phyloP scores from a whole-genome alignment of 805 yeast species.

The Groenewaldozyma tartarivorans region DNA sequence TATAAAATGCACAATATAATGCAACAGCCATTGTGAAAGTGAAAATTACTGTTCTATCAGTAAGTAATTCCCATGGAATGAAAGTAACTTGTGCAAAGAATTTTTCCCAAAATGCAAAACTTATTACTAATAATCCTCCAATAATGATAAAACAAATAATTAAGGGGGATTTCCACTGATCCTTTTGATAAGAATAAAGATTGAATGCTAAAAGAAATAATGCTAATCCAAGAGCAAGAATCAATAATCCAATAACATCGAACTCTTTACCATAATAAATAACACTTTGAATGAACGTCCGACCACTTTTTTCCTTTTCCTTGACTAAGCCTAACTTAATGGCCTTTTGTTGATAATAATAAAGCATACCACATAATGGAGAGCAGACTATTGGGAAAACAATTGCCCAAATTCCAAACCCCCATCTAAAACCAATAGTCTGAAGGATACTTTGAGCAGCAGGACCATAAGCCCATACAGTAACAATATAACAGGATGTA shows the following conservation, averaged over 20 bases:
- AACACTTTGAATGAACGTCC: conserved; percentile 16
- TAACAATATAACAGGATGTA: too few relatives aligned
- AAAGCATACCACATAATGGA: too few relatives aligned
- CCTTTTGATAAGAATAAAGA: conserved; percentile 24
- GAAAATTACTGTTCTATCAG: conserved; percentile 56
- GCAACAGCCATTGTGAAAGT: conserved; percentile 36
- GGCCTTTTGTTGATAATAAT: conserved; percentile 24
- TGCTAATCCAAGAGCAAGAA: conserved; percentile 22
- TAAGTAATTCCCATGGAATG: conserved; percentile 43
- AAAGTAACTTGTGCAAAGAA: conserved; percentile 45
- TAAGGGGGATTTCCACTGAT: conserved; percentile 26
- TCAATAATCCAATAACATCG: conserved; percentile 29
- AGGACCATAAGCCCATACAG: too few relatives aligned
- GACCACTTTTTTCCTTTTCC: conserved; percentile 9
- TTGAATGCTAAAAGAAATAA: conserved; percentile 32
- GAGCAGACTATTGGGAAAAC: too few relatives aligned
- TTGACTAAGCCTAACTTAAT: conserved; percentile 20
- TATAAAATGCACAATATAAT: conserved; percentile 41
- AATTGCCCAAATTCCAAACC: too few relatives aligned
- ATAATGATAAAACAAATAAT: conserved; percentile 29
- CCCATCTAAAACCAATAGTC: too few relatives aligned
- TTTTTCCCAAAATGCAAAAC: conserved; percentile 42
- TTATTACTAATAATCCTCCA: conserved; percentile 43
- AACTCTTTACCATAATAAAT: conserved; percentile 25
- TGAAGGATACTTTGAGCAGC: too few relatives aligned